Percentiles rank a stretch among this genome's conserved stretches.
phyloP scores from a whole-genome alignment of 2,329 filamentous ascomycete species.

The Myriosclerotinia duriaeana region DNA sequence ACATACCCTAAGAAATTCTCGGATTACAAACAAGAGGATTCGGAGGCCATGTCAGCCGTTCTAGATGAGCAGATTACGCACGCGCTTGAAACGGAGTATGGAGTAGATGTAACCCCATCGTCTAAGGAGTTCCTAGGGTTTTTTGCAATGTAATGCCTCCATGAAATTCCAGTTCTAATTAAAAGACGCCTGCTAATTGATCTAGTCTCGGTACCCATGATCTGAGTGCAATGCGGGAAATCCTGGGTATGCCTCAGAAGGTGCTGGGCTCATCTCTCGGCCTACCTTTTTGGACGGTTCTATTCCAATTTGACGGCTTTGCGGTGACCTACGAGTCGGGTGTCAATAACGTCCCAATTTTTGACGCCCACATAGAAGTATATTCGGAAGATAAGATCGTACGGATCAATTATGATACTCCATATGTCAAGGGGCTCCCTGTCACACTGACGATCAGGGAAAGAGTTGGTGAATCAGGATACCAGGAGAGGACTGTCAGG shows the following conservation, averaged over 20 bases:
- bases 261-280: conserved; percentile 48
- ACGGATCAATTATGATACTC: conserved; percentile 55
- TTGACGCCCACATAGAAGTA: conserved; percentile 54
- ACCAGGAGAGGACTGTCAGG: conserved; percentile 26
- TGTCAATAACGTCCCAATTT: conserved; percentile 51
- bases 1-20: conserved; percentile 48
- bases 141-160: conserved; percentile 9
- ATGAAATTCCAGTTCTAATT: background rate
- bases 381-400: conserved; percentile 56
- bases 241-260: conserved; percentile 47
- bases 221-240: conserved; percentile 54
- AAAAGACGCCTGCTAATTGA: conserved; percentile 33
- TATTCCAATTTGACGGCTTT: conserved; percentile 50
- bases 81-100: conserved; percentile 75
- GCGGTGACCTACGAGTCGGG: conserved; percentile 58
- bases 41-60: conserved; percentile 46
- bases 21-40: conserved; percentile 43
- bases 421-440: conserved; percentile 56
- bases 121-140: conserved; percentile 20
- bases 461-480: conserved; percentile 22
- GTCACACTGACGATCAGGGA: conserved; percentile 47
- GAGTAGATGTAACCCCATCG: conserved; percentile 9
- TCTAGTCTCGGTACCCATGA: conserved; percentile 54
- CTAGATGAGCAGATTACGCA: conserved; percentile 88
- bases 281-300: conserved; percentile 46